These are phyloP conservation scores for Akanthomyces dipterigenus DNA, from an alignment of 2,329 filamentous ascomycete genomes.

Conservation along the genomic window DNA sequence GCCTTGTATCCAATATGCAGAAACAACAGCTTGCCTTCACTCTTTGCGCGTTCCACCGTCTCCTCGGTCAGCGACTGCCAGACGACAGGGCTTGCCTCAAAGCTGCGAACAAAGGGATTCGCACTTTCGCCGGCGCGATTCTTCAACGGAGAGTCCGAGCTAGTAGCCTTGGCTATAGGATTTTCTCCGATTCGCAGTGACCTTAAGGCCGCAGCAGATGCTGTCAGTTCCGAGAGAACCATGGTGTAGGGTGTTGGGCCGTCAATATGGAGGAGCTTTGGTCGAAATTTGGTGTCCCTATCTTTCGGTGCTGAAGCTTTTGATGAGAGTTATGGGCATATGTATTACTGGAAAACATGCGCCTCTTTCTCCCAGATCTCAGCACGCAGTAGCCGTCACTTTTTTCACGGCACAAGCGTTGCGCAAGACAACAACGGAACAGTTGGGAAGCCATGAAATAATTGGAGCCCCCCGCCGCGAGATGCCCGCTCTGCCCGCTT, in stretches of 20 bases:
- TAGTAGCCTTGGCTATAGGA: conserved; percentile 15
- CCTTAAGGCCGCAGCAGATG: conserved; percentile 28
- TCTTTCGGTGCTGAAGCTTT: background rate
- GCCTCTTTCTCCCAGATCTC: background rate
- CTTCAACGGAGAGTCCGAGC: conserved; percentile 20
- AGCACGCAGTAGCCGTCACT: background rate
- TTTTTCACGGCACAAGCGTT: background rate
- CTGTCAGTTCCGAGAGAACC: conserved; percentile 32
- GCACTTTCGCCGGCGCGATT: conserved; percentile 32
- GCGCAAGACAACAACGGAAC: conserved; percentile 1
- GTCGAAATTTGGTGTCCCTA: background rate
- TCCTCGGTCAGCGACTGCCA: conserved; percentile 87
- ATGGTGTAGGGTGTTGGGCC: conserved; percentile 18
- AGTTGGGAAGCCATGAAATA: conserved; percentile 8
- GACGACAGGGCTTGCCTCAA: conserved; percentile 74
- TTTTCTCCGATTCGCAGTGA: conserved; percentile 19
- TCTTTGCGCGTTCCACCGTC: conserved; percentile 67
- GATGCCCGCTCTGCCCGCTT: conserved; percentile 6
- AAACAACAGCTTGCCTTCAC: conserved; percentile 82
- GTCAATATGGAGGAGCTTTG: background rate
- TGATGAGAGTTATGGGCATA: background rate
- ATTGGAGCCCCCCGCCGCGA: conserved; percentile 11
- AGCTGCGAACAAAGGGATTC: conserved; percentile 59
- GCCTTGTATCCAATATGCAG: conserved; percentile 92
- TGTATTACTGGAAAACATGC: no score